Evolutionary conservation across 1,284 basidiomycete genomes (phyloP).

Genomic region (Boletus semigastroideus): DNA sequence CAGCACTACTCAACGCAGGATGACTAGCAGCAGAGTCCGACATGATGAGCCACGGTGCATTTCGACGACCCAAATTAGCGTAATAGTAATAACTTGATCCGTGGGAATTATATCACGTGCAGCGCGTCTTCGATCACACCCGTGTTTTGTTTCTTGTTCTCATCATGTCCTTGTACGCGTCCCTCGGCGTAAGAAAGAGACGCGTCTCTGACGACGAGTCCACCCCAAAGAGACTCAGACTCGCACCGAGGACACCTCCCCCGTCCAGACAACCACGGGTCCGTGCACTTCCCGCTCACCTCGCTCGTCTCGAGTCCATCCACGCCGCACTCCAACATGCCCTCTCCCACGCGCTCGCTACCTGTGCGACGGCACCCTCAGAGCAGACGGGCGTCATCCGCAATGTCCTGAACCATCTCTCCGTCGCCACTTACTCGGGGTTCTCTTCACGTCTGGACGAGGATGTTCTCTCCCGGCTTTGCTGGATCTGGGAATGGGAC

Average conservation of each 20-base stretch:
- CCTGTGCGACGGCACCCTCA: slow-evolving; percentile 73
- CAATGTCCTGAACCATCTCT: slow-evolving; percentile 76
- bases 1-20: slow-evolving; percentile 15
- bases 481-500: slow-evolving; percentile 90
- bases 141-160: not conserved
- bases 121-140: slow-evolving; percentile 29
- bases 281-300: slow-evolving; percentile 50
- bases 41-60: not conserved
- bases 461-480: slow-evolving; percentile 69
- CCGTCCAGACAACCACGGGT: not conserved
- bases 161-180: slow-evolving; percentile 24
- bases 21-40: slow-evolving; percentile 2
- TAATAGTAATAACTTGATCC: not conserved
- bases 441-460: slow-evolving; percentile 60
- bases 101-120: slow-evolving; percentile 34
- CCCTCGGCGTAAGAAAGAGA: slow-evolving; percentile 56
- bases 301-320: slow-evolving; percentile 58
- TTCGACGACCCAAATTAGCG: too few species aligned
- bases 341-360: slow-evolving; percentile 78
- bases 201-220: slow-evolving; percentile 54
- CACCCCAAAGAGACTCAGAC: slow-evolving; percentile 68
- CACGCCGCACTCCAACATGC: slow-evolving; percentile 74
- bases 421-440: slow-evolving; percentile 66
- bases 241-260: slow-evolving; percentile 39
- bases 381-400: slow-evolving; percentile 71